These are phyloP conservation scores for Oryza glaberrima DNA, from an alignment of 176 grass and related monocot genomes.

Conservation along the genomic window DNA sequence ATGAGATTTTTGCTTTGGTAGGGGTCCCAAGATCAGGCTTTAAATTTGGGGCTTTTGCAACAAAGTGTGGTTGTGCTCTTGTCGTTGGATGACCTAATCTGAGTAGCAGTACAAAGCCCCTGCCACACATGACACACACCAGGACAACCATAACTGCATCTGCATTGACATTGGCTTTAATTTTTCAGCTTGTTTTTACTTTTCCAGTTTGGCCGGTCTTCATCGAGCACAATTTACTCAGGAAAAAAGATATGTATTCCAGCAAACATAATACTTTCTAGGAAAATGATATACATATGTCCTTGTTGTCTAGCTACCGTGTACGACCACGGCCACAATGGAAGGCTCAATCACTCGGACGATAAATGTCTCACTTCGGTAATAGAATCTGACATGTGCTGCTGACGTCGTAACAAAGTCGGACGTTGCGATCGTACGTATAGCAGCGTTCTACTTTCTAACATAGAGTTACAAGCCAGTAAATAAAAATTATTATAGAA, in stretches of 20 bases:
- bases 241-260: neutral
- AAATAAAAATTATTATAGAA: too few species aligned
- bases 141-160: neutral
- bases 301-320: too few species aligned
- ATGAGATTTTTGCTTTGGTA: conserved; percentile 41
- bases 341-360: too few species aligned
- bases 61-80: conserved; percentile 40
- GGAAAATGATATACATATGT: too few species aligned
- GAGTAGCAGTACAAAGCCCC: neutral
- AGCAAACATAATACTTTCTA: too few species aligned
- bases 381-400: too few species aligned
- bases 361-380: too few species aligned
- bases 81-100: conserved; percentile 25
- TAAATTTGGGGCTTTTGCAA: conserved; percentile 41
- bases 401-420: too few species aligned
- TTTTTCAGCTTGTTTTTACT: neutral
- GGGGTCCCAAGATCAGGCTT: conserved; percentile 44
- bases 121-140: neutral
- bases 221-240: neutral
- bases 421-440: too few species aligned
- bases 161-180: conserved; percentile 36
- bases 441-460: too few species aligned
- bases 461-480: too few species aligned
- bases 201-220: neutral
- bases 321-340: too few species aligned